Conservation (phyloP, 2,329 filamentous ascomycete species). For the Colletotrichum lindemuthianum region DNA sequence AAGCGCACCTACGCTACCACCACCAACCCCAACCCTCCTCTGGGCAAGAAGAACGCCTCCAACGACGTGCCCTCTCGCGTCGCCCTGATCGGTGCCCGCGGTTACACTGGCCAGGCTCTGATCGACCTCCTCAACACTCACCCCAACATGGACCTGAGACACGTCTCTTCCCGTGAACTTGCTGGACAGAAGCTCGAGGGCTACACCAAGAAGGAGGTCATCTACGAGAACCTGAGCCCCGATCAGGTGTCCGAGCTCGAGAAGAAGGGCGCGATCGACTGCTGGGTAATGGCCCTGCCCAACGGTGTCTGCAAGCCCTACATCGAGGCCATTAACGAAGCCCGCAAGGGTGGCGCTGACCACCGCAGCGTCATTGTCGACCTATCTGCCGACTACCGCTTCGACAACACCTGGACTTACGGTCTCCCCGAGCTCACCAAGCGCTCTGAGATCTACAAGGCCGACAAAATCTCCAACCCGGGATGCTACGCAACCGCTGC, state of each 20-base stretch:
- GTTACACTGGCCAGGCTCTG: slow-evolving; percentile 92
- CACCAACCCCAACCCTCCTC: slow-evolving; percentile 89
- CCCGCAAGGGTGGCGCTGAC: slow-evolving; percentile 59
- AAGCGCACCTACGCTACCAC: slow-evolving; percentile 54
- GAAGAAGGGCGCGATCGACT: slow-evolving; percentile 85
- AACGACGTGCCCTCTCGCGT: slow-evolving; percentile 82
- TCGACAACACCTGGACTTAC: slow-evolving; percentile 87
- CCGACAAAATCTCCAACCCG: slow-evolving; percentile 88
- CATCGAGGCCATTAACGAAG: slow-evolving; percentile 85
- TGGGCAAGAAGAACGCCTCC: slow-evolving; percentile 82
- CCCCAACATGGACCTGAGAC: slow-evolving; percentile 86
- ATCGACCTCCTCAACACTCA: slow-evolving; percentile 89
- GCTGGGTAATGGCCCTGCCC: slow-evolving; percentile 97
- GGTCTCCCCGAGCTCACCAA: slow-evolving; percentile 87
- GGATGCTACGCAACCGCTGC: slow-evolving; percentile 96
- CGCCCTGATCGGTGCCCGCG: slow-evolving; percentile 89
- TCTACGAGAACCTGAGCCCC: slow-evolving; percentile 87
- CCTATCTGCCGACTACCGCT: slow-evolving; percentile 96
- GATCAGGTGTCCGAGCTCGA: slow-evolving; percentile 91
- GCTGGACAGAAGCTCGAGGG: slow-evolving; percentile 87
- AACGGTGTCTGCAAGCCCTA: slow-evolving; percentile 96
- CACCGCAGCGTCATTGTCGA: slow-evolving; percentile 85
- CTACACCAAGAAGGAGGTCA: slow-evolving; percentile 90
- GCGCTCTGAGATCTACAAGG: slow-evolving; percentile 78
- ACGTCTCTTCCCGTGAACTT: slow-evolving; percentile 94